Evolutionary conservation across 257 asterid species (phyloP).

Genomic region (Primulina eburnea): DNA sequence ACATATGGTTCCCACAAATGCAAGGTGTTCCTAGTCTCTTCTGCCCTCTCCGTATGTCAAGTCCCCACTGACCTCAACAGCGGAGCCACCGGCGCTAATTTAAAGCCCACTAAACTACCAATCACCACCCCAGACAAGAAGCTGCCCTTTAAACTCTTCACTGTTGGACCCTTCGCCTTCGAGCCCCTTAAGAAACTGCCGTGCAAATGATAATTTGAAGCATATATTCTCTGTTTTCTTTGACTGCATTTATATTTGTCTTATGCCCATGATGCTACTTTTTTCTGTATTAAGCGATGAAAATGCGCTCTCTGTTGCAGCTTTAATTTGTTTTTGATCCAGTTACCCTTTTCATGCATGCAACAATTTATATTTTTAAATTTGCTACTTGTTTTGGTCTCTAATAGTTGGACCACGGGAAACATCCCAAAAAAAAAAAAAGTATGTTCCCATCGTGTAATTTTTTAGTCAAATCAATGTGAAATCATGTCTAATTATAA

Average conservation of each 20-base stretch:
- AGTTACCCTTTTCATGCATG: neutral
- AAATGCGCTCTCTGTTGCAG: neutral
- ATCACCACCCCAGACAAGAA: neutral
- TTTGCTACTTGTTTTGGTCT: no score
- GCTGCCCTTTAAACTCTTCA: constrained; percentile 24
- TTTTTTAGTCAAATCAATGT: no score
- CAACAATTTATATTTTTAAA: no score
- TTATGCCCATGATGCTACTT: neutral
- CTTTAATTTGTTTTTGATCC: neutral
- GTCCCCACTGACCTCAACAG: constrained; percentile 33
- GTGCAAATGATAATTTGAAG: constrained; percentile 19
- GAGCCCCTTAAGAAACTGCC: constrained; percentile 32
- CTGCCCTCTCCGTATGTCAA: constrained; percentile 31
- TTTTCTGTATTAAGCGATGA: neutral
- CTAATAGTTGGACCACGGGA: no score
- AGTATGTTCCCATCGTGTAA: no score
- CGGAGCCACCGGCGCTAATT: constrained; percentile 36
- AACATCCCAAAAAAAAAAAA: no score
- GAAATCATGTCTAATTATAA: no score
- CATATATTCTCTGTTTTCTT: neutral
- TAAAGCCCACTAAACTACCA: constrained; percentile 26
- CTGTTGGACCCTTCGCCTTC: constrained; percentile 48
- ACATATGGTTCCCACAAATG: constrained; percentile 30
- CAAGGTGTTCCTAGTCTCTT: constrained; percentile 33
- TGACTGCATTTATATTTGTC: neutral